Percentiles rank a stretch among this genome's conserved stretches.
These are phyloP conservation scores for Epichloe aotearoae DNA, from an alignment of 2,329 filamentous ascomycete species.

Conservation along the genomic window DNA sequence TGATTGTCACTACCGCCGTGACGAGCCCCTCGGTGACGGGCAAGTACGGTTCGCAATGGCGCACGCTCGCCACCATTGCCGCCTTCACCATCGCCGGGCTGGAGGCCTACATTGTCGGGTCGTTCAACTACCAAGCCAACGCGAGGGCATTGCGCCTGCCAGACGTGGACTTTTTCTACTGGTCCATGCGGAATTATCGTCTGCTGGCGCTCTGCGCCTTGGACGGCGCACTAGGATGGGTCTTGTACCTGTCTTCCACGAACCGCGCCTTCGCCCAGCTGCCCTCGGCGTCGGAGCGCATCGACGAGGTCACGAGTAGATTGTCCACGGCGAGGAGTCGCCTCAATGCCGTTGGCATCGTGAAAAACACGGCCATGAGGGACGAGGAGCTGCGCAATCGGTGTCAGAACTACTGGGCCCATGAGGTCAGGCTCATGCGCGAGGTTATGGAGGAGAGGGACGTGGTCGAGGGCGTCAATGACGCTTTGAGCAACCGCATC, in stretches of 20 bases:
- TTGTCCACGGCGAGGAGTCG: conserved; percentile 51
- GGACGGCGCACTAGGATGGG: conserved; percentile 47
- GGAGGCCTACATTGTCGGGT: conserved; percentile 53
- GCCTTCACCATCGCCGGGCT: conserved; percentile 43
- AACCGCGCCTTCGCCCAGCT: conserved; percentile 61
- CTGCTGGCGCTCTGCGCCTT: conserved; percentile 49
- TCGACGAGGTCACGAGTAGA: conserved; percentile 44
- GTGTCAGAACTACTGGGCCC: conserved; percentile 64
- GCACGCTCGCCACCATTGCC: conserved; percentile 52
- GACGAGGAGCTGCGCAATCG: conserved; percentile 57
- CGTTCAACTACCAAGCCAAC: conserved; percentile 55
- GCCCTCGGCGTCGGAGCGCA: conserved; percentile 47
- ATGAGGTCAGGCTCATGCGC: conserved; percentile 58
- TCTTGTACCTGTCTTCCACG: conserved; percentile 67
- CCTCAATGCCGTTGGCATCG: conserved; percentile 57
- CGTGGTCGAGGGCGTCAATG: conserved; percentile 56
- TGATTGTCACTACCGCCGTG: conserved; percentile 55
- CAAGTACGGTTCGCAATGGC: conserved; percentile 52
- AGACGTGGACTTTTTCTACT: conserved; percentile 60
- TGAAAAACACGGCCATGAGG: conserved; percentile 67
- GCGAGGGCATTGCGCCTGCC: conserved; percentile 44
- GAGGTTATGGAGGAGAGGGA: conserved; percentile 69
- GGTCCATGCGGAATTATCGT: conserved; percentile 52
- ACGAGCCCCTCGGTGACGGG: conserved; percentile 59
- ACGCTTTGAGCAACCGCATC: conserved; percentile 50